Evolutionary conservation across 768 basidiomycete genomes (phyloP).

Genomic region (Mycena albidolilacea): DNA sequence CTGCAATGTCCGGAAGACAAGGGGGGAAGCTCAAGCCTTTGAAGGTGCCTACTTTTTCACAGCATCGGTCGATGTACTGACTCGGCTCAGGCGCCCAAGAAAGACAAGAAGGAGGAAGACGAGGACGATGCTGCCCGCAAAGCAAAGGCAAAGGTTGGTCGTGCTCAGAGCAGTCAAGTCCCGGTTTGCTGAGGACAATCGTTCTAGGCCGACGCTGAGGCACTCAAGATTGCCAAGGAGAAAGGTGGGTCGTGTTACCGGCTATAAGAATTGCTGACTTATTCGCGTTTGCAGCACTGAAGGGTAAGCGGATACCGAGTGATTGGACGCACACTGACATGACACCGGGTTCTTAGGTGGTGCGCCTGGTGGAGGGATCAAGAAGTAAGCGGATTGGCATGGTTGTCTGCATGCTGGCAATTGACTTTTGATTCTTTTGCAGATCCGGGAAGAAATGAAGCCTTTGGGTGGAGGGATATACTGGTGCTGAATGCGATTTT

Average conservation of each 20-base stretch:
- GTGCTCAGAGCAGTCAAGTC: not conserved
- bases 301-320: slow-evolving; percentile 56
- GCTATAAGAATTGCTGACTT: not conserved
- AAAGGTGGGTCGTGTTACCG: slow-evolving; percentile 65
- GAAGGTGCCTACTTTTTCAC: slow-evolving; percentile 65
- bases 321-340: slow-evolving; percentile 25
- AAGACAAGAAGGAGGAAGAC: slow-evolving; percentile 79
- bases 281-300: slow-evolving; percentile 59
- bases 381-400: slow-evolving; percentile 74
- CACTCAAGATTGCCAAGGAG: slow-evolving; percentile 79
- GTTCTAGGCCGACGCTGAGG: slow-evolving; percentile 70
- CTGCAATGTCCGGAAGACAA: slow-evolving; percentile 76
- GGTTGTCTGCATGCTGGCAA: slow-evolving; percentile 22
- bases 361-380: slow-evolving; percentile 80
- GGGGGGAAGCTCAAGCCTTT: slow-evolving; percentile 91
- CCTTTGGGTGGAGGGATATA: not conserved
- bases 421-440: slow-evolving; percentile 19
- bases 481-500: not conserved
- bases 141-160: slow-evolving; percentile 73
- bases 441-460: slow-evolving; percentile 82
- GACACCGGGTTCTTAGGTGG: slow-evolving; percentile 63
- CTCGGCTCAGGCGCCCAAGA: slow-evolving; percentile 80
- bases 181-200: not conserved
- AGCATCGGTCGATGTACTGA: not conserved
- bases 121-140: slow-evolving; percentile 84